These are phyloP conservation scores for Linanthus parryae DNA, from an alignment of 148 eudicot species.

Conservation along the genomic window DNA sequence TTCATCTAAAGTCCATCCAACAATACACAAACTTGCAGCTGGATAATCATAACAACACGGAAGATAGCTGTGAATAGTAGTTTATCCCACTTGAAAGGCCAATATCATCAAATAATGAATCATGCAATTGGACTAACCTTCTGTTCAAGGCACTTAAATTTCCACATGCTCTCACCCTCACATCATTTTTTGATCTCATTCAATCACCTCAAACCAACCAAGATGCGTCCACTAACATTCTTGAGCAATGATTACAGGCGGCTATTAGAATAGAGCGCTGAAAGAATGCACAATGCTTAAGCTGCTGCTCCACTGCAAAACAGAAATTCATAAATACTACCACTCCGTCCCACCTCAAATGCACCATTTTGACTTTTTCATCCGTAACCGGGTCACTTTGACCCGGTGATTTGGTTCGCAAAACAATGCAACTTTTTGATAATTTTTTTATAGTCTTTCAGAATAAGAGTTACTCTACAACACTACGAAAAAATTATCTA, in stretches of 20 bases:
- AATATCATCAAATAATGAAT: background rate
- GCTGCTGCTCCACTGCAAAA: slow-evolving; percentile 76
- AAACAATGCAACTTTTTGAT: no score
- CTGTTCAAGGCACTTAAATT: slow-evolving; percentile 94
- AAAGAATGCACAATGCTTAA: slow-evolving; percentile 90
- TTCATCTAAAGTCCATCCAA: slow-evolving; percentile 65
- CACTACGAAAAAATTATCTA: no score
- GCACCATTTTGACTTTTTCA: no score
- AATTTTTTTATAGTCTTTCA: no score
- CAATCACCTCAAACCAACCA: slow-evolving; percentile 99
- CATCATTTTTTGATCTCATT: slow-evolving; percentile 95
- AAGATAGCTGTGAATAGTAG: background rate
- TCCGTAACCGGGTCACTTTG: no score
- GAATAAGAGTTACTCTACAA: no score
- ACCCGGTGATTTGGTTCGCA: no score
- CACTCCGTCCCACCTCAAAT: no score
- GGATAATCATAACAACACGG: background rate
- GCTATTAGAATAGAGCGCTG: slow-evolving; percentile 71
- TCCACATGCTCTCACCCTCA: slow-evolving; percentile 91
- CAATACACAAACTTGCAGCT: background rate
- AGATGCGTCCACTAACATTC: slow-evolving; percentile 96
- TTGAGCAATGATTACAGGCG: slow-evolving; percentile 96
- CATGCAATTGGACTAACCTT: slow-evolving; percentile 54
- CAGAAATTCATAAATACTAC: slow-evolving; percentile 6
- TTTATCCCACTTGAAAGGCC: background rate